Evolutionary conservation across 768 basidiomycete species (phyloP).

Genomic region (Floccularia luteovirens): DNA sequence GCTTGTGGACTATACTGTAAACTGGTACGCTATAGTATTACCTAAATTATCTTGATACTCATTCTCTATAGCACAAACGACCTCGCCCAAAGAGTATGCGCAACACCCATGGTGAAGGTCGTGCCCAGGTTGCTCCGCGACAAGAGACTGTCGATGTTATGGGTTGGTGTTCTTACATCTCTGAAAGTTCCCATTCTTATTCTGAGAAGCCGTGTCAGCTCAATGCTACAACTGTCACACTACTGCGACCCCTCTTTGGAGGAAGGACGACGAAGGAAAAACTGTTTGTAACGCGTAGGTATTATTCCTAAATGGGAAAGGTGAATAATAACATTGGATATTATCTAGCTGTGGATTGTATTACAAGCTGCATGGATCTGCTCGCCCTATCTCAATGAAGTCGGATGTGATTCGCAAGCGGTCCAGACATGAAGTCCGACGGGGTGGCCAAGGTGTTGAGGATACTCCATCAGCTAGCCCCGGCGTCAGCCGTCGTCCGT

Average conservation of each 20-base stretch:
- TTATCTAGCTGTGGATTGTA: constrained; percentile 71
- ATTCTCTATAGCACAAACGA: constrained; percentile 61
- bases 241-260: constrained; percentile 83
- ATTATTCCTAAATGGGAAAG: neutral
- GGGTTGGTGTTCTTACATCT: constrained; percentile 38
- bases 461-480: constrained; percentile 75
- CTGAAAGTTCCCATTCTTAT: constrained; percentile 19
- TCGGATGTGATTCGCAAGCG: constrained; percentile 87
- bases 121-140: constrained; percentile 55
- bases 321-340: constrained; percentile 5
- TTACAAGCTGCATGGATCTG: constrained; percentile 81
- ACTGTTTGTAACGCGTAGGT: constrained; percentile 88
- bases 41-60: constrained; percentile 5
- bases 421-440: constrained; percentile 72
- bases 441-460: constrained; percentile 42
- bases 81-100: constrained; percentile 87
- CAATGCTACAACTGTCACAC: constrained; percentile 91
- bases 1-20: constrained; percentile 88
- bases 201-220: constrained; percentile 35
- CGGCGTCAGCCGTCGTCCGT: constrained; percentile 65
- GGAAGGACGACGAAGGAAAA: constrained; percentile 88
- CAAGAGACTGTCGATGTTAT: constrained; percentile 70
- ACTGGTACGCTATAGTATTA: constrained; percentile 39
- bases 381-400: constrained; percentile 87
- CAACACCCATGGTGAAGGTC: constrained; percentile 64